These are phyloP conservation scores for Tolypocladium sp. DNA, from an alignment of 2,329 filamentous ascomycete species.

Conservation along the genomic window DNA sequence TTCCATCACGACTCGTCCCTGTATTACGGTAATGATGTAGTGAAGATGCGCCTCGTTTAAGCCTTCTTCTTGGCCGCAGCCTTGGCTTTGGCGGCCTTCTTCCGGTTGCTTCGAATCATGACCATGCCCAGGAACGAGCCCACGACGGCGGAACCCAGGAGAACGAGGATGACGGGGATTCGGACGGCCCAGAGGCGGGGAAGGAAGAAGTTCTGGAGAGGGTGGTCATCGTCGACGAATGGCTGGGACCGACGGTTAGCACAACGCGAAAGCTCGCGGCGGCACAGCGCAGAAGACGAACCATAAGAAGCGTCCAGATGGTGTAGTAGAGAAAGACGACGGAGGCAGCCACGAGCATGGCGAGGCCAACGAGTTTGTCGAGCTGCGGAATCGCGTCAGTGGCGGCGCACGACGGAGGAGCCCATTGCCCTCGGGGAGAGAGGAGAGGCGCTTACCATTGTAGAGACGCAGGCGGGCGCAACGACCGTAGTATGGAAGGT, in stretches of 20 bases:
- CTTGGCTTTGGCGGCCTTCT: conserved; percentile 92
- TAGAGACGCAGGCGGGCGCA: conserved; percentile 8
- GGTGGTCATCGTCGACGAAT: conserved; percentile 92
- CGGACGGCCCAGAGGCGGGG: conserved; percentile 98
- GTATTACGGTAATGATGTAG: conserved; percentile 5
- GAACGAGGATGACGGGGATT: conserved; percentile 91
- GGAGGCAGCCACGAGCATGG: conserved; percentile 58
- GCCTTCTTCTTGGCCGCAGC: conserved; percentile 81
- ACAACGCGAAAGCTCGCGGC: background rate
- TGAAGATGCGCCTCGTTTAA: conserved; percentile 28
- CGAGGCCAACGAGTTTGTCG: conserved; percentile 69
- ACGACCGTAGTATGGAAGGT: background rate
- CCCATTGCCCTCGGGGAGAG: background rate
- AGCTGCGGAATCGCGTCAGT: conserved; percentile 48
- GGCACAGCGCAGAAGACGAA: conserved; percentile 30
- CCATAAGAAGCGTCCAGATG: conserved; percentile 96
- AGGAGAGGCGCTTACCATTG: conserved; percentile 17
- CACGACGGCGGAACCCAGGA: conserved; percentile 86
- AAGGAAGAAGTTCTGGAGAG: conserved; percentile 89
- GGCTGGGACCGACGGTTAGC: conserved; percentile 46
- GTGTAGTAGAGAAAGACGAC: conserved; percentile 79
- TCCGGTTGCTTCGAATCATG: conserved; percentile 98
- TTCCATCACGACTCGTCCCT: background rate
- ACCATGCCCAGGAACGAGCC: conserved; percentile 93
- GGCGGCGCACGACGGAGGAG: background rate